Evolutionary conservation across 495 filamentous ascomycete species (phyloP), one percentile per base, ranked within the genome.

Genomic region (Penicillium taxi): DNA sequence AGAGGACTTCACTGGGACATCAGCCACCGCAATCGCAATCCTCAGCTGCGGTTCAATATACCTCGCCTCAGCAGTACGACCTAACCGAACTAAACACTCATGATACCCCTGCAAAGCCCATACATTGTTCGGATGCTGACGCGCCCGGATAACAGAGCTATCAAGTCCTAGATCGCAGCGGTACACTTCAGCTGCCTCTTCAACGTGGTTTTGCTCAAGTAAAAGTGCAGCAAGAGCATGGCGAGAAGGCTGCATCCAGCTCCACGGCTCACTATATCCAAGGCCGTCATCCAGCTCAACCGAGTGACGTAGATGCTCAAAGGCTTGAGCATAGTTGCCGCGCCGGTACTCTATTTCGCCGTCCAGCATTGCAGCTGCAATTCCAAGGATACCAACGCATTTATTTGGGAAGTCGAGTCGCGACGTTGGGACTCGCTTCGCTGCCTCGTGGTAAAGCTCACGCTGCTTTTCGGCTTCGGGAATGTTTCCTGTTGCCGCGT

Each of bases 41-140:
- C 63, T 61, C 27, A 82, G 45, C 43, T 72, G 66, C 4, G 63
- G 61, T 34, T 68, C 55, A 13, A 82, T 46, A 16, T 70, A 48
- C 9, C 47, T 47, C 0, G 77, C 77, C 43, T 81, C 77, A 2
- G 52, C 64, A 5, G 35, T 44, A 3, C 70, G 45, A 1, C 72
- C 73, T 34, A 82, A 44, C 18, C 62, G 72, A 9, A 63, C 42
- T 36, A 82, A 40, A 47, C 80, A 81, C 57, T 84, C 79, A 42
- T 81, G 66, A 32, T 71, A 75, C 1, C 80, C 80, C 39, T 81
- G 75, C 42, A 84, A 63, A 16, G 78, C 67, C 79, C 79, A 84
- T 2, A 84, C 73, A 45, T 82, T 82, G 27, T 77, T 78, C 12
- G 69, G 73, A 46, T 81, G 79, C 35, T 72, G 74, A 24, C 69